Evolutionary conservation across 2,329 filamentous ascomycete genomes (phyloP).

Genomic region (Colletotrichum phormii): DNA sequence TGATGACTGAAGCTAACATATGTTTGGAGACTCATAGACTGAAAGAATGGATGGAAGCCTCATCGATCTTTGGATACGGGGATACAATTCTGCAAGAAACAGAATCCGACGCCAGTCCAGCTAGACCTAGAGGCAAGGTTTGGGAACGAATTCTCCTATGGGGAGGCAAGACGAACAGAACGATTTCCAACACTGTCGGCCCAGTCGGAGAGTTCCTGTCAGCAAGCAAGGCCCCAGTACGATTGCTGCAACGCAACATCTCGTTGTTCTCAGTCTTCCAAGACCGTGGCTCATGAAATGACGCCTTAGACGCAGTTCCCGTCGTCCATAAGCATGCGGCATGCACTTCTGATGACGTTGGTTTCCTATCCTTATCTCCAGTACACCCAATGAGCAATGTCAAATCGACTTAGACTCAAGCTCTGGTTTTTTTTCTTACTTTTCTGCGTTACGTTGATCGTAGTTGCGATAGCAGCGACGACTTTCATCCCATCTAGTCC

Average conservation of each 20-base stretch:
- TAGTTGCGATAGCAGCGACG: background rate
- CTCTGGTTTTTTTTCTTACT: background rate
- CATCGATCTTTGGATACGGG: background rate
- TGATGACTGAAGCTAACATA: background rate
- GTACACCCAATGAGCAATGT: background rate
- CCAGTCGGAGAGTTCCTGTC: conserved; percentile 18
- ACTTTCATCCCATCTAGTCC: conserved; percentile 19
- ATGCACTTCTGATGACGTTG: conserved; percentile 6
- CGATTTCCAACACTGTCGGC: background rate
- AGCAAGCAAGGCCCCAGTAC: conserved; percentile 12
- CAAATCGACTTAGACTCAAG: conserved; percentile 10
- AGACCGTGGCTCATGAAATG: conserved; percentile 1
- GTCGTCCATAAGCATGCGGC: background rate
- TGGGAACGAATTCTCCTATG: background rate
- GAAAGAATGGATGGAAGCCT: background rate
- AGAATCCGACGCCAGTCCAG: background rate
- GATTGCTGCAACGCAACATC: background rate
- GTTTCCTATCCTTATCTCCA: background rate
- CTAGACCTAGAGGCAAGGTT: background rate
- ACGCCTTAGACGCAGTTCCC: conserved; percentile 1
- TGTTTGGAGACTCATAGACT: background rate
- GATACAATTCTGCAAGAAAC: conserved; percentile 20
- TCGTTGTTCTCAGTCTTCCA: background rate
- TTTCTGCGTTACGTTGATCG: background rate
- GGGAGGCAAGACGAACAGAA: background rate